Conservation (phyloP, 352 stramenopile genomes). For the Peronospora destructor region DNA sequence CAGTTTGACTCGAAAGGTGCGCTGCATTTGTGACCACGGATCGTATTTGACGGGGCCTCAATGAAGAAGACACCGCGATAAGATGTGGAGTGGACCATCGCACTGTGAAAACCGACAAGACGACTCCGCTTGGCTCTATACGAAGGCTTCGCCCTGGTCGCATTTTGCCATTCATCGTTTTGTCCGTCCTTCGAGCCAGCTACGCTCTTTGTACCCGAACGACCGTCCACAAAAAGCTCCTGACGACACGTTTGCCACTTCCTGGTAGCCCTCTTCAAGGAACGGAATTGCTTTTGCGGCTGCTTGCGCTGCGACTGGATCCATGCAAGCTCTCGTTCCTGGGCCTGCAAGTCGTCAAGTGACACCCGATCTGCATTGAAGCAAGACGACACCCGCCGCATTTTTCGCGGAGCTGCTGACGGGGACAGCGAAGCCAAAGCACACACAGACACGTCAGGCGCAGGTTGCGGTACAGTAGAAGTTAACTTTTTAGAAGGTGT, state of each 20-base stretch:
- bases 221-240: constrained; percentile 15
- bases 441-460: neutral
- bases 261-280: constrained; percentile 1
- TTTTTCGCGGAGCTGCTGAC: constrained; percentile 19
- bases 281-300: constrained; percentile 6
- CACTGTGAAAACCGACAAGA: neutral
- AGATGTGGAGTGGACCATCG: constrained; percentile 26
- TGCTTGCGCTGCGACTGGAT: constrained; percentile 27
- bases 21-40: constrained; percentile 7
- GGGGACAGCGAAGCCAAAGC: constrained; percentile 1
- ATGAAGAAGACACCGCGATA: constrained; percentile 25
- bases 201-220: constrained; percentile 10
- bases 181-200: constrained; percentile 1
- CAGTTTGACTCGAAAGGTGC: constrained; percentile 15
- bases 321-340: constrained; percentile 36
- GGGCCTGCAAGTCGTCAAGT: constrained; percentile 31
- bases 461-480: neutral
- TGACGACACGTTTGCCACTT: constrained; percentile 11
- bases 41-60: constrained; percentile 19
- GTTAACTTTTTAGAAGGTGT: neutral
- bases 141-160: constrained; percentile 2
- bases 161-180: constrained; percentile 1
- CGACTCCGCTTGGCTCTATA: neutral
- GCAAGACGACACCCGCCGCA: constrained; percentile 8
- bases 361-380: constrained; percentile 25